Evolutionary conservation across 108 stramenopile genomes (phyloP).

Genomic region (Cyclotella choctawhatcheeana): DNA sequence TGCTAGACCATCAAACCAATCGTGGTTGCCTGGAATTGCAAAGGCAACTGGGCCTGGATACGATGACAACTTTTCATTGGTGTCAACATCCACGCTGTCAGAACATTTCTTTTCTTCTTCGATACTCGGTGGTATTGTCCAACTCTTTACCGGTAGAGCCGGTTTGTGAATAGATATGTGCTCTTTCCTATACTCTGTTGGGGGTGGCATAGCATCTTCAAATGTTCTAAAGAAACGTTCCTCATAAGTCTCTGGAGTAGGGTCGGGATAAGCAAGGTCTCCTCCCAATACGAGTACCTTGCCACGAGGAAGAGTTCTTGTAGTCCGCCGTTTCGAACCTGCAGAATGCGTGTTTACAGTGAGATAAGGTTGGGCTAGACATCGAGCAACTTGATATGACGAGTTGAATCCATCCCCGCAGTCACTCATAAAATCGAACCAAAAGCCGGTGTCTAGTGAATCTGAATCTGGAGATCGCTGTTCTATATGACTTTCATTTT

Average conservation of each 20-base stretch:
- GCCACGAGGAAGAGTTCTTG: constrained; percentile 52
- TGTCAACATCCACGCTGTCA: neutral
- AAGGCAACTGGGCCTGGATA: constrained; percentile 7
- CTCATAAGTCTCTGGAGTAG: constrained; percentile 54
- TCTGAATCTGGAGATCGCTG: neutral
- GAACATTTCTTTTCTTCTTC: constrained; percentile 24
- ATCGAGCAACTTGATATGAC: constrained; percentile 61
- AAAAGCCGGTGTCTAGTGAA: constrained; percentile 33
- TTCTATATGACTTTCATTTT: constrained; percentile 6
- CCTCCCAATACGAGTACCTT: constrained; percentile 67
- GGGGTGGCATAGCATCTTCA: constrained; percentile 69
- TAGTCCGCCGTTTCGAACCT: constrained; percentile 7
- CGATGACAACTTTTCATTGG: neutral
- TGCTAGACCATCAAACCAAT: constrained; percentile 73
- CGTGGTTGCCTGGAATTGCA: constrained; percentile 67
- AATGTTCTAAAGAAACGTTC: constrained; percentile 66
- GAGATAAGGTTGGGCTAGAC: constrained; percentile 63
- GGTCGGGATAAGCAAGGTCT: constrained; percentile 70
- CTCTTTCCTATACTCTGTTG: constrained; percentile 50
- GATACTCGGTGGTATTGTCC: constrained; percentile 18
- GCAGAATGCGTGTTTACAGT: constrained; percentile 29
- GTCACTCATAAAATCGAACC: constrained; percentile 74
- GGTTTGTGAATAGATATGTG: constrained; percentile 64
- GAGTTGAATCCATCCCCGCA: constrained; percentile 72
- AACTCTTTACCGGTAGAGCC: constrained; percentile 56